Evolutionary conservation across 331 rosid genomes (phyloP), one percentile per base, ranked within the genome.

Genomic region (Quercus tomentella): DNA sequence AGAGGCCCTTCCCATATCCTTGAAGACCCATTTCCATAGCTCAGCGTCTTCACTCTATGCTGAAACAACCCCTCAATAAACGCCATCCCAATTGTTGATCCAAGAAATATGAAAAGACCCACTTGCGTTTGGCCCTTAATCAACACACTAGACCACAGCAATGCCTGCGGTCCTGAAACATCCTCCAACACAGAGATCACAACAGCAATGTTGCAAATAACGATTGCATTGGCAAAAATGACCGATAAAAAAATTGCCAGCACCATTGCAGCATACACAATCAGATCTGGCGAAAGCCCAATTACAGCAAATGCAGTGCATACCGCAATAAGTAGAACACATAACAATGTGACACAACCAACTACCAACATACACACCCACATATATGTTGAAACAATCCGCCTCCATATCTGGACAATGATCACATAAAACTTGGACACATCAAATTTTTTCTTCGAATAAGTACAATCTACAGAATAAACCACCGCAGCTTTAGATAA

Each of bases 1-100:
- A 96, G 97, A 3, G 98, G 99, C 54, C 99, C 98, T 88, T 96
- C 99, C 99, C 99, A 96, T 70, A 90, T 35, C 84, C 98, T 87
- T 0, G 99, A 96, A 80, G 98, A 93, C 72, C 99, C 98, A 63
- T 96, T 97, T 55, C 99, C 99, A 62, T 96, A 96, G 91, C 99
- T 96, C 78, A 96, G 72, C 1, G 93, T 91, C 93, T 87, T 93
- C 74, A 96, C 99, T 45, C 98, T 90, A 63, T 96, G 97, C 88
- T 93, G 97, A 84, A 91, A 96, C 87, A 96, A 79, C 0, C 98
- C 98, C 87, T 96, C 94, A 80, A 96, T 94, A 76, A 96, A 90
- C 15, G 97, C 93, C 88, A 88, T 87, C 70, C 96, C 98, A 21
- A 96, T 85, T 1, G 98, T 90, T 0, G 98, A 96, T 71, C 94